Conservation (phyloP, 2,329 filamentous ascomycete species). For the Aspergillus fumigatus region DNA sequence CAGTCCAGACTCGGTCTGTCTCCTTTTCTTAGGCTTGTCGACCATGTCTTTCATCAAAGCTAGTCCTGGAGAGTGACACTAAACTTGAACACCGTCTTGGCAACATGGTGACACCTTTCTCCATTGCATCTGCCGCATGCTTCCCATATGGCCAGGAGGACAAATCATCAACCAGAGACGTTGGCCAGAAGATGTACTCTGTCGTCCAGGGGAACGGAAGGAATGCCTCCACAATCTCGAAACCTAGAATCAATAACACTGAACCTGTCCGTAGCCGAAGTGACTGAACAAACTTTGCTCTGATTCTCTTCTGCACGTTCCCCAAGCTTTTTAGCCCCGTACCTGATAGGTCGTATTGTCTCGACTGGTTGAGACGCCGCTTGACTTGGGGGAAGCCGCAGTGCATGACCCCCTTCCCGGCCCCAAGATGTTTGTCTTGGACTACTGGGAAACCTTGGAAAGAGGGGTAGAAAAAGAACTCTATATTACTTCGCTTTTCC, state of each 20-base stretch:
- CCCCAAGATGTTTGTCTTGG: not conserved
- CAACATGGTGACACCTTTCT: not conserved
- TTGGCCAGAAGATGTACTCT: no score
- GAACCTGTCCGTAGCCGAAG: not conserved
- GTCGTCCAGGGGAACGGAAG: no score
- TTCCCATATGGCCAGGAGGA: not conserved
- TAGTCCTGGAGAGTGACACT: no score
- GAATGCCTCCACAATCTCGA: no score
- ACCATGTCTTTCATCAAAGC: no score
- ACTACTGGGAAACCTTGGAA: not conserved
- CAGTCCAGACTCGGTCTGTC: no score
- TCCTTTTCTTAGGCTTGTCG: no score
- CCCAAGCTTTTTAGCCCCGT: no score
- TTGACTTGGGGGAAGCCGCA: not conserved
- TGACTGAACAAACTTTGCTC: no score
- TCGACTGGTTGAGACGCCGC: not conserved
- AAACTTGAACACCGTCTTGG: no score
- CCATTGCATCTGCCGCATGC: not conserved
- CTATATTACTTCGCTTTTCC: not conserved
- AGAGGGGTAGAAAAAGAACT: not conserved
- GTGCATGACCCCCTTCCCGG: not conserved
- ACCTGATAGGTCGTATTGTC: not conserved
- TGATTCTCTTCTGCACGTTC: no score
- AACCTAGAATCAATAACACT: no score
- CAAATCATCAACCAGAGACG: not conserved